Evolutionary conservation across 805 yeast genomes (phyloP), one percentile per base, ranked within the genome.

Genomic region (Ogataea trehaloabstinens): DNA sequence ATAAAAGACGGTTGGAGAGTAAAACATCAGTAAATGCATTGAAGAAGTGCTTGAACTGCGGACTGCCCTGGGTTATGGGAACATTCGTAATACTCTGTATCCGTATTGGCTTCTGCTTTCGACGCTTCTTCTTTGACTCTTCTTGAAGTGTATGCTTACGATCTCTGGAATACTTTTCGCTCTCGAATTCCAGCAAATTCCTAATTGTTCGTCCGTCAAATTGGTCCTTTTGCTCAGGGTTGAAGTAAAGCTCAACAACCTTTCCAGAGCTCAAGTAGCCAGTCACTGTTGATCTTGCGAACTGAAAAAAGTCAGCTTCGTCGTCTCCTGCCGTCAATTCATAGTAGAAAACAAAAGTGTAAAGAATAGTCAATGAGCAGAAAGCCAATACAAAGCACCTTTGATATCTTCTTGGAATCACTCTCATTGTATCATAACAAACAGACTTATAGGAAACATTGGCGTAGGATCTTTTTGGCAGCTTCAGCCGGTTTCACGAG

Each of bases 241-340:
- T 41, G 37, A 49, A 49, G 34, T 49, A 49, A 18, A 27, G 37
- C n/a, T 43, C 41, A 24, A 28, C 35, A 19, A 44, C 36, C 18
- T 24, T 31, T 6, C 34, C 27, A n/a, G 42, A 19, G 8, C 24
- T 29, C 36, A 42, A 24, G 19, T 40, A 38, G 24, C 30, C 28
- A n/a, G 15, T 17, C 13, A 49, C 2, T 4, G 40, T 20, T 8
- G 48, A 31, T 15, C 31, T 27, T 2, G 45, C 31, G 22, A 31
- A 42, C 13, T 15, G 24, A 13, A 41, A 3, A 8, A 42, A 15
- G 18, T 35, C 32, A 17, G 41, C 36, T 16, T 47, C 49, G 6
- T 41, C 24, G n/a, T 37, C 36, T 6, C 21, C 7, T n/a, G 27
- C 3, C 22, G 16, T 35, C 18, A 25, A 4, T 36, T 46, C 48